phyloP scores from a whole-genome alignment of 1,284 basidiomycete genomes.

The Trichosporon asahii region DNA sequence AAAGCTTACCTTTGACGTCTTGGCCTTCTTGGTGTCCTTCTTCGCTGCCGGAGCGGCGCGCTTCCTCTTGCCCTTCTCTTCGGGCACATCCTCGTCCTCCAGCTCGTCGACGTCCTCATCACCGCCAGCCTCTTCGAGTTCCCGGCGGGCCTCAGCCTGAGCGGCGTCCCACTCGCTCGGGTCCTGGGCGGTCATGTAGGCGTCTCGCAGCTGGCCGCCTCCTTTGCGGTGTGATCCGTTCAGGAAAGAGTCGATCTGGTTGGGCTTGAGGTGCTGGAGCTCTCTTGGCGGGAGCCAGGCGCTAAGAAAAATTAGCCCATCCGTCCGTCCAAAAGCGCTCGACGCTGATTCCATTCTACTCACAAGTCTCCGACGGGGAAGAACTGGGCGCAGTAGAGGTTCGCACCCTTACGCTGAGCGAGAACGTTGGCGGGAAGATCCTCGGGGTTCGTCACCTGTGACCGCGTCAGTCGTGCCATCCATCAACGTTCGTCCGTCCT shows the following conservation, averaged over 20 bases:
- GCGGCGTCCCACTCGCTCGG: conserved; percentile 64
- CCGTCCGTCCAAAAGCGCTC: not conserved
- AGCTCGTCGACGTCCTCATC: conserved; percentile 63
- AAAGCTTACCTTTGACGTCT: conserved; percentile 43
- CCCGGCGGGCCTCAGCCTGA: conserved; percentile 57
- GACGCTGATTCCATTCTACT: conserved; percentile 47
- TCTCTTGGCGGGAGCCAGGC: conserved; percentile 82
- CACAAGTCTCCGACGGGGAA: conserved; percentile 75
- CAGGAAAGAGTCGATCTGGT: conserved; percentile 82
- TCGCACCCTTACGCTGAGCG: conserved; percentile 32
- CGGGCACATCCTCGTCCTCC: conserved; percentile 58
- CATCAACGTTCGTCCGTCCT: not conserved
- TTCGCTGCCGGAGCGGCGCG: conserved; percentile 54
- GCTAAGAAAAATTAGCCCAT: conserved; percentile 53
- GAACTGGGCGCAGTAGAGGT: conserved; percentile 43
- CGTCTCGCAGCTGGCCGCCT: conserved; percentile 68
- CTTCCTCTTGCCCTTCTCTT: conserved; percentile 58
- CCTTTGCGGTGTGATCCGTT: conserved; percentile 66
- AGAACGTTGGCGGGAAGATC: conserved; percentile 37
- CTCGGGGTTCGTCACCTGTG: conserved; percentile 43
- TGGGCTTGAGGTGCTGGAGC: conserved; percentile 68
- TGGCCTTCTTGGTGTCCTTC: conserved; percentile 58
- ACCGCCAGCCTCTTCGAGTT: conserved; percentile 57
- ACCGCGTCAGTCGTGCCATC: conserved; percentile 13
- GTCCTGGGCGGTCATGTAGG: conserved; percentile 78